Percentiles rank a stretch among this genome's conserved stretches.
These are phyloP conservation scores for Gardenia jasminoides DNA, from an alignment of 257 asterid genomes.

Conservation along the genomic window DNA sequence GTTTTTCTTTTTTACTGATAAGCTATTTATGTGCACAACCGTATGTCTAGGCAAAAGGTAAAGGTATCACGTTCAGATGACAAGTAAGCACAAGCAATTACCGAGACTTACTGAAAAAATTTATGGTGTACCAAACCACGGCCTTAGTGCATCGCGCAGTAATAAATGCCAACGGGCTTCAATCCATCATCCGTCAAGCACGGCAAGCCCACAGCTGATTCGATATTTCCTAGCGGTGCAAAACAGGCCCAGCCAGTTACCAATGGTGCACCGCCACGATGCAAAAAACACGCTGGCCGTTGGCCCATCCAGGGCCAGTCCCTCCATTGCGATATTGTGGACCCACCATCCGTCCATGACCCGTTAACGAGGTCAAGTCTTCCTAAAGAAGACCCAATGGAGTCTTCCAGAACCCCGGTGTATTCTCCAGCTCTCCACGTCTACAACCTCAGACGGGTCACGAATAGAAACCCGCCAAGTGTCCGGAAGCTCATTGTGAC, in stretches of 20 bases:
- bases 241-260: not conserved
- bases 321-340: not conserved
- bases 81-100: too few relatives aligned
- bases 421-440: slow-evolving; percentile 43
- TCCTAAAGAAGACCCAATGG: slow-evolving; percentile 6
- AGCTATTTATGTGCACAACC: too few relatives aligned
- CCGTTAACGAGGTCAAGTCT: not conserved
- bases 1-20: too few relatives aligned
- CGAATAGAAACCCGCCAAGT: slow-evolving; percentile 59
- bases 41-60: too few relatives aligned
- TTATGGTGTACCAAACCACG: too few relatives aligned
- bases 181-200: not conserved
- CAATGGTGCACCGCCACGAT: not conserved
- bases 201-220: not conserved
- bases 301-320: not conserved
- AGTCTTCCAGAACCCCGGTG: slow-evolving; percentile 41
- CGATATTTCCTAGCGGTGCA: not conserved
- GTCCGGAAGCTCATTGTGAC: not conserved
- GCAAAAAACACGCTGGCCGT: not conserved
- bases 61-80: too few relatives aligned
- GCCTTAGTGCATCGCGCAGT: too few relatives aligned
- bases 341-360: not conserved
- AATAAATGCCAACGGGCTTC: too few relatives aligned
- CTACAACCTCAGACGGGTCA: slow-evolving; percentile 1
- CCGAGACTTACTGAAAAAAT: too few relatives aligned